phyloP scores from a whole-genome alignment of 1,139 yeast genomes.

The Geotrichum fermentans region DNA sequence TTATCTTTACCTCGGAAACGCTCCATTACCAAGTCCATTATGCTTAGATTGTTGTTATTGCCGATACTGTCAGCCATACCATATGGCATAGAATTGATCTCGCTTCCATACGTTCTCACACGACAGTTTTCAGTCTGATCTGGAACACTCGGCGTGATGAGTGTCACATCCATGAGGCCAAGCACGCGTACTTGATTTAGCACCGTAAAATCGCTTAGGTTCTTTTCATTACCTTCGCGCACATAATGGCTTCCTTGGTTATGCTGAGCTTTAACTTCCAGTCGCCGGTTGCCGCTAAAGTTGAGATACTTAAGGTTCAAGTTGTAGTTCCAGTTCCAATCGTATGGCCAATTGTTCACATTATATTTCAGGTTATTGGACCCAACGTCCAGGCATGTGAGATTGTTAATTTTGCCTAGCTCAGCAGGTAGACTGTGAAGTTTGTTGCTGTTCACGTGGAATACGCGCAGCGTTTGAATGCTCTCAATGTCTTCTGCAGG shows the following conservation, averaged over 20 bases:
- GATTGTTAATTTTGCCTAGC: slow-evolving; percentile 58
- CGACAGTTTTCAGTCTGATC: slow-evolving; percentile 82
- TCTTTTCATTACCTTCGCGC: slow-evolving; percentile 37
- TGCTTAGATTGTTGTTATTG: slow-evolving; percentile 57
- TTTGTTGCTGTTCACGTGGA: slow-evolving; percentile 78
- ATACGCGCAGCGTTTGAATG: slow-evolving; percentile 52
- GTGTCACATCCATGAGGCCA: slow-evolving; percentile 92
- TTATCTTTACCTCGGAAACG: slow-evolving; percentile 79
- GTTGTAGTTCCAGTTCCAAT: slow-evolving; percentile 97
- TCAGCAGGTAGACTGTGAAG: slow-evolving; percentile 88
- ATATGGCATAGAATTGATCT: slow-evolving; percentile 68
- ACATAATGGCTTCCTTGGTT: slow-evolving; percentile 33
- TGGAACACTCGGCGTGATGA: slow-evolving; percentile 77
- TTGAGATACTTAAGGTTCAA: slow-evolving; percentile 71
- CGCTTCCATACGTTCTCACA: slow-evolving; percentile 89
- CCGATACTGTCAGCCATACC: slow-evolving; percentile 92
- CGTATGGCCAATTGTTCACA: slow-evolving; percentile 90
- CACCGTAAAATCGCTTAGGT: slow-evolving; percentile 71
- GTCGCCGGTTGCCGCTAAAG: slow-evolving; percentile 85
- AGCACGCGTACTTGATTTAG: slow-evolving; percentile 66
- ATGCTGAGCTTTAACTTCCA: slow-evolving; percentile 73
- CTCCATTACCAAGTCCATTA: slow-evolving; percentile 82
- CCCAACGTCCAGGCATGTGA: slow-evolving; percentile 82
- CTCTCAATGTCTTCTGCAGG: slow-evolving; percentile 82
- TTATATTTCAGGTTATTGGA: slow-evolving; percentile 87